phyloP scores from a whole-genome alignment of 306 rosid genomes.

The Vachellia collinsii region DNA sequence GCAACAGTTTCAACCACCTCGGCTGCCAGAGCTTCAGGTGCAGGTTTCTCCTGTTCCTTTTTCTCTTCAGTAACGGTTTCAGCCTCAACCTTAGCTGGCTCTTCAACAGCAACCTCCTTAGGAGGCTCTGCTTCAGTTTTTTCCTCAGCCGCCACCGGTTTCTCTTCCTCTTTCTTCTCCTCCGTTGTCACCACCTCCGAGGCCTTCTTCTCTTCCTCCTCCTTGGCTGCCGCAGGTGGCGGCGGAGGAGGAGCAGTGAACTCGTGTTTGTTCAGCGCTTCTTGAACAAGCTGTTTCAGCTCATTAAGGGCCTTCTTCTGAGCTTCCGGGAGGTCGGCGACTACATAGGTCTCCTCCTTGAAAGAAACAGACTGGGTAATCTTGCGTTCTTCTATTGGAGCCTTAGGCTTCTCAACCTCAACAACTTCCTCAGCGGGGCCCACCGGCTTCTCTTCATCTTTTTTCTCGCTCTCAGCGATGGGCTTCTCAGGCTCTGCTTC shows the following conservation, averaged over 20 bases:
- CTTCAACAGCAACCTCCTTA: not conserved
- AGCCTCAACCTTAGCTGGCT: constrained; percentile 34
- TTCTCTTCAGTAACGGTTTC: constrained; percentile 15
- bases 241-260: constrained; percentile 51
- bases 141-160: constrained; percentile 27
- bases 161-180: constrained; percentile 26
- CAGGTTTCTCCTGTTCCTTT: constrained; percentile 30
- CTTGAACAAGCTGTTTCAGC: constrained; percentile 66
- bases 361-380: constrained; percentile 78
- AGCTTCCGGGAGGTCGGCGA: constrained; percentile 72
- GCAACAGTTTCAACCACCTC: constrained; percentile 21
- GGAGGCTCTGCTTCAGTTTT: constrained; percentile 22
- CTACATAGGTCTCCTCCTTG: constrained; percentile 89
- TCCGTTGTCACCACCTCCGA: not conserved
- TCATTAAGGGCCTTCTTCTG: constrained; percentile 87
- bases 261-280: constrained; percentile 73
- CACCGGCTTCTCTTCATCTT: constrained; percentile 19
- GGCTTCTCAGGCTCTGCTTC: constrained; percentile 27
- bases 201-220: constrained; percentile 45
- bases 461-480: constrained; percentile 30
- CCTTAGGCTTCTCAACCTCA: constrained; percentile 40
- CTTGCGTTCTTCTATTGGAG: constrained; percentile 23
- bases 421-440: constrained; percentile 30
- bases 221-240: constrained; percentile 35
- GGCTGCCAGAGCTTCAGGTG: not conserved